Evolutionary conservation across 305 asterid species (phyloP).

Genomic region (Fraxinus platypoda): DNA sequence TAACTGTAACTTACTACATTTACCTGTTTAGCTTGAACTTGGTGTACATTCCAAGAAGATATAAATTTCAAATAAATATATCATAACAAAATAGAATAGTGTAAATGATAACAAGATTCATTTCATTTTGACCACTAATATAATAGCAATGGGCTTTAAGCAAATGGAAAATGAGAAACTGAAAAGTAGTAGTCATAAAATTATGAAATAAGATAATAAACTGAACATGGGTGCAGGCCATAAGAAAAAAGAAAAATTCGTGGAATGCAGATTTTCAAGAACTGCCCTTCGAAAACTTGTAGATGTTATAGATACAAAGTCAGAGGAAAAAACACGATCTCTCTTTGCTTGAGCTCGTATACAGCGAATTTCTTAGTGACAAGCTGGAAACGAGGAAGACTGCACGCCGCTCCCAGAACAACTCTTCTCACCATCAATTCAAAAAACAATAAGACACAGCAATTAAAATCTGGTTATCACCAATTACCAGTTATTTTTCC

Average conservation of each 20-base stretch:
- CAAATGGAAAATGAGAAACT: neutral
- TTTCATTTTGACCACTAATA: neutral
- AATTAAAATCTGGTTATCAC: slow-evolving; percentile 38
- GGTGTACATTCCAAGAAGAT: neutral
- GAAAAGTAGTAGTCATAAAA: neutral
- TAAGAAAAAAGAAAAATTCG: neutral
- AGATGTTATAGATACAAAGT: neutral
- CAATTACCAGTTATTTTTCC: slow-evolving; percentile 79
- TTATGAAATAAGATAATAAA: too few species aligned
- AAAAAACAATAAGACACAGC: slow-evolving; percentile 13
- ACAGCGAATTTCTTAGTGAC: neutral
- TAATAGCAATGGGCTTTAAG: neutral
- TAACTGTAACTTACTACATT: too few species aligned
- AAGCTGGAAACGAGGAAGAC: neutral
- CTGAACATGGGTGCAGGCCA: neutral
- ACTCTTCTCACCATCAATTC: neutral
- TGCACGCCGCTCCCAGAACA: neutral
- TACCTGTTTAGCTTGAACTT: too few species aligned
- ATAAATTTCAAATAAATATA: neutral
- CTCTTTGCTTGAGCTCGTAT: neutral
- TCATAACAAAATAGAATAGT: neutral
- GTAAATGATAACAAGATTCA: neutral
- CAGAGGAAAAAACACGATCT: neutral
- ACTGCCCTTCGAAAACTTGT: neutral
- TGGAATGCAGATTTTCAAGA: neutral